Evolutionary conservation across 768 basidiomycete species (phyloP), one percentile per base, ranked within the genome.

Genomic region (Phaeotremella fagi): DNA sequence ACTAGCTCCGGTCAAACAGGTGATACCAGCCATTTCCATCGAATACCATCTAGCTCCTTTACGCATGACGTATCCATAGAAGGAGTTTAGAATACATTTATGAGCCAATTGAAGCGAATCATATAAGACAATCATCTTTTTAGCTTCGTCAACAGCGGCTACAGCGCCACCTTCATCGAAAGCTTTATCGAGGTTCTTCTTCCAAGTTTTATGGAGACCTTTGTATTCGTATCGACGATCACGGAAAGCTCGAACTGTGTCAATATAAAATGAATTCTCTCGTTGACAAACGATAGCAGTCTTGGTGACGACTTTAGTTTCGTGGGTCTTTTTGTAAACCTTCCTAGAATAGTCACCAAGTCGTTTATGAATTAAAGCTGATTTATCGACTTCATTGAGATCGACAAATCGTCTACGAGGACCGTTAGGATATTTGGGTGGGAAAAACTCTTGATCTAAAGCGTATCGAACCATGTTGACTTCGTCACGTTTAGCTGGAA

Each of bases 1-100:
- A 4, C 83, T 88, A 18, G 95, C 91, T 35, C 95, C 95, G 0
- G 95, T 98, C 48, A 98, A 78, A 76, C 95, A 99, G 11, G 95
- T 98, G 58, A 99, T 97, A 5, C 95, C 95, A 0, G 95, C 95
- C 95, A 99, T 99, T 78, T 99, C 95, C 95, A 99, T 97, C 25
- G 94, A 98, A 74, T 97, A 92, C 95, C 95, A 99, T 26, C 95
- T 80, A 16, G 95, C 95, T 48, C 95, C 95, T 72, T 99, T 98
- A 35, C 95, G 84, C 95, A 98, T 98, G 72, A 99, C 94, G 65
- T 99, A 99, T 29, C 95, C 95, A 71, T 99, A 99, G 80, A 99
- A 99, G 2, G 95, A 98, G 79, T 99, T 99, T 61, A 99, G 82
- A 71, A 99, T 99, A 70, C 92, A 97, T 78, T 99, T 99, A 81